Evolutionary conservation across 2,329 filamentous ascomycete genomes (phyloP).

Genomic region (Coniochaeta sp.): DNA sequence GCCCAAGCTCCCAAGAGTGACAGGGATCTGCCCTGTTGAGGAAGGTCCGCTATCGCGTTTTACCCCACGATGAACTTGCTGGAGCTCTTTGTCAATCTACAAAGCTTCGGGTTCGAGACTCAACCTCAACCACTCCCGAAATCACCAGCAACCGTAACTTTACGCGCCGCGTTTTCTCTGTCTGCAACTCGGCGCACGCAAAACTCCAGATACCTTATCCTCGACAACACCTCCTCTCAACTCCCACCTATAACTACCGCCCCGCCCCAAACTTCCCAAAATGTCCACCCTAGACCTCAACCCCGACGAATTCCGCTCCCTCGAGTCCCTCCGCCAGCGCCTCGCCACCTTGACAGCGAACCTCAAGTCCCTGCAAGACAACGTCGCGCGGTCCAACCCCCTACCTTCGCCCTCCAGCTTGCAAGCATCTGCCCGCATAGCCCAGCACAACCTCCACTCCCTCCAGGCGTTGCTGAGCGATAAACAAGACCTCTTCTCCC

Average conservation of each 20-base stretch:
- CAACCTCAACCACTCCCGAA: neutral
- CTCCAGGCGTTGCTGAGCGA: slow-evolving; percentile 59
- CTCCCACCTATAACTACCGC: too few species aligned
- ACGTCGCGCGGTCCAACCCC: slow-evolving; percentile 55
- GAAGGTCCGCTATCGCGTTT: neutral
- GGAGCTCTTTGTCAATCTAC: neutral
- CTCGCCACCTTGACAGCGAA: slow-evolving; percentile 63
- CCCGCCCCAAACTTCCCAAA: too few species aligned
- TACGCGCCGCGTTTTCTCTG: neutral
- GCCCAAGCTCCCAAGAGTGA: neutral
- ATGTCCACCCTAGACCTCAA: slow-evolving; percentile 43
- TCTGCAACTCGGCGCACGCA: too few species aligned
- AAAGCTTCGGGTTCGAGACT: neutral
- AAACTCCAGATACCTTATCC: neutral
- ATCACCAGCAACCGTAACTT: neutral
- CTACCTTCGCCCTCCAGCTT: slow-evolving; percentile 67
- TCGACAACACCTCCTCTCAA: too few species aligned
- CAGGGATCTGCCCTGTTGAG: neutral
- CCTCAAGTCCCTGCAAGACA: slow-evolving; percentile 55
- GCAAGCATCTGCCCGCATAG: slow-evolving; percentile 64
- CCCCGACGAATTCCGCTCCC: slow-evolving; percentile 56
- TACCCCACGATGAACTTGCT: neutral
- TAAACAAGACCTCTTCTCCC: slow-evolving; percentile 60
- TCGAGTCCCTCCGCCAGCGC: slow-evolving; percentile 64
- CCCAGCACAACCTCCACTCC: slow-evolving; percentile 62